Percentiles rank a stretch among this genome's conserved stretches.
Conservation (phyloP, 306 rosid genomes). For the Hippophae gyantsensis region DNA sequence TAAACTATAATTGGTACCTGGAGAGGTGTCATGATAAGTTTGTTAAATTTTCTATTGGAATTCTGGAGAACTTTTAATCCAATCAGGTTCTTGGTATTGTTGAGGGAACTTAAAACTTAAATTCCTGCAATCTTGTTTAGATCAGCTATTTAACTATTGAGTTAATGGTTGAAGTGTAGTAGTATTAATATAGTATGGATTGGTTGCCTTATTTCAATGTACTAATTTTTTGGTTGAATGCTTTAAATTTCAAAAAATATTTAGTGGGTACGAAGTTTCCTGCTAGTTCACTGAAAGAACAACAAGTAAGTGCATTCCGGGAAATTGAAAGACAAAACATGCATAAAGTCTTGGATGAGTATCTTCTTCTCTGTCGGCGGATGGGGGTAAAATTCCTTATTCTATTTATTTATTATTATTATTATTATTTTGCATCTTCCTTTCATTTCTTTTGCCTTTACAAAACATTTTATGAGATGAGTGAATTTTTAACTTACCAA, state of each 20-base stretch:
- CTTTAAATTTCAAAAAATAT: background rate
- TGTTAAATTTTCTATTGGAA: background rate
- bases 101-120: background rate
- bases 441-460: too few relatives aligned
- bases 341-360: slow-evolving; percentile 46
- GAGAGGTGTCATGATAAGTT: background rate
- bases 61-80: background rate
- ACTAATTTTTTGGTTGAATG: slow-evolving; percentile 8
- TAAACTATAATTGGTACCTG: background rate
- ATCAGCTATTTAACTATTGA: background rate
- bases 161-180: slow-evolving; percentile 2
- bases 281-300: slow-evolving; percentile 33
- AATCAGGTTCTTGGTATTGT: background rate
- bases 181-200: background rate
- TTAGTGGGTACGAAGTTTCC: slow-evolving; percentile 69
- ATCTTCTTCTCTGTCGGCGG: slow-evolving; percentile 40
- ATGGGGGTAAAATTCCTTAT: slow-evolving; percentile 56
- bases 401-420: background rate
- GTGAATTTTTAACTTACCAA: background rate
- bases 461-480: too few relatives aligned
- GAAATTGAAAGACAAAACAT: slow-evolving; percentile 52
- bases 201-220: background rate
- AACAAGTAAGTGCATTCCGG: slow-evolving; percentile 50
- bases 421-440: background rate
- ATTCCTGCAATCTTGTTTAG: background rate